These are phyloP conservation scores for Veloporphyrellus conicus DNA, from an alignment of 1,284 basidiomycete species.

Conservation along the genomic window DNA sequence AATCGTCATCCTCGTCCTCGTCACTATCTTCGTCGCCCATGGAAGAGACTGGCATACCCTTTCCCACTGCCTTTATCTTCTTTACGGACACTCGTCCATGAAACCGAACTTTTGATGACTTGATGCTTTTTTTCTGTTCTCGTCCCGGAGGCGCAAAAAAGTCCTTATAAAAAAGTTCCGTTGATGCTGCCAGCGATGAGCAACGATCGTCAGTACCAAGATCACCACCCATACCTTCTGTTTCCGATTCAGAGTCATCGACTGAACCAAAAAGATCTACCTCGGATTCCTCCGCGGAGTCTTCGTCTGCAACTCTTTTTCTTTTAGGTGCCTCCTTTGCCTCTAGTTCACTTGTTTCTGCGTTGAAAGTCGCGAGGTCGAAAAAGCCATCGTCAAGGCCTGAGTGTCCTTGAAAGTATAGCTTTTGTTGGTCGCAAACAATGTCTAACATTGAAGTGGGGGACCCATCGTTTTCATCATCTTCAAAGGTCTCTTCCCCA, in stretches of 20 bases:
- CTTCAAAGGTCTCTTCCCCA: constrained; percentile 47
- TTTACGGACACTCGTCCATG: constrained; percentile 78
- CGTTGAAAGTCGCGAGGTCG: constrained; percentile 84
- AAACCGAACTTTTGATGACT: constrained; percentile 61
- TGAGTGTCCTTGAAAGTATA: constrained; percentile 40
- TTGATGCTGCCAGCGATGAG: constrained; percentile 4
- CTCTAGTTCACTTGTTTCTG: constrained; percentile 79
- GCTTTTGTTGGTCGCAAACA: constrained; percentile 23
- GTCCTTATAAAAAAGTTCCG: constrained; percentile 65
- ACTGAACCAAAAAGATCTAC: constrained; percentile 72
- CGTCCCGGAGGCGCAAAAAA: constrained; percentile 62
- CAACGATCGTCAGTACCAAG: constrained; percentile 20
- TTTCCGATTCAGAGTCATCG: constrained; percentile 37
- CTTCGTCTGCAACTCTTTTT: constrained; percentile 49
- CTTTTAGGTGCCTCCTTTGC: constrained; percentile 61
- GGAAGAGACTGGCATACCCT: constrained; percentile 47
- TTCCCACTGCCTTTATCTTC: constrained; percentile 67
- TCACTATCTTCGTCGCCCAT: constrained; percentile 40
- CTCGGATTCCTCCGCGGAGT: constrained; percentile 50
- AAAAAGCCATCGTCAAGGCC: constrained; percentile 94
- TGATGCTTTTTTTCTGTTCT: constrained; percentile 18
- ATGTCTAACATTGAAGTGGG: constrained; percentile 32
- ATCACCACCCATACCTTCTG: constrained; percentile 38
- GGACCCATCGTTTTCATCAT: constrained; percentile 22
- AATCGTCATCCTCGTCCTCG: constrained; percentile 33